phyloP scores from a whole-genome alignment of 2,329 filamentous ascomycete species.

The Phialophora tarda region DNA sequence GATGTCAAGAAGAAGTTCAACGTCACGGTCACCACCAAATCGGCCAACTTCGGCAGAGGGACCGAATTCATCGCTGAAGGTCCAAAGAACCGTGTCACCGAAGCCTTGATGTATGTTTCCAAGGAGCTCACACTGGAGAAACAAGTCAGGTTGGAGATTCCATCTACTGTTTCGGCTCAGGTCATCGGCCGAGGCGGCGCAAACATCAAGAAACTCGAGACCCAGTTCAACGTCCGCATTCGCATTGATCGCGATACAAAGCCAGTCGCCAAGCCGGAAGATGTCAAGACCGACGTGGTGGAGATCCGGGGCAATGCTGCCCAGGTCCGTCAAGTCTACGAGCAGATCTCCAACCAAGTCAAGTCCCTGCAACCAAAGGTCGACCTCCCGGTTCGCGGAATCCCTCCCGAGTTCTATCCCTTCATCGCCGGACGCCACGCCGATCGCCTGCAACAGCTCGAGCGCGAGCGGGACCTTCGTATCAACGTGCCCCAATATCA shows the following conservation, averaged over 20 bases:
- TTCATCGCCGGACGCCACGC: slow-evolving; percentile 87
- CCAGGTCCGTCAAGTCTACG: slow-evolving; percentile 80
- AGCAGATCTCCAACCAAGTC: slow-evolving; percentile 85
- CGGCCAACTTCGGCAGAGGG: slow-evolving; percentile 71
- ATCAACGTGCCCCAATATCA: slow-evolving; percentile 83
- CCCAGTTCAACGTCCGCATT: slow-evolving; percentile 86
- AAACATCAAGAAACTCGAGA: slow-evolving; percentile 87
- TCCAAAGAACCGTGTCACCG: slow-evolving; percentile 79
- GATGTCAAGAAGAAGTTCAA: slow-evolving; percentile 93
- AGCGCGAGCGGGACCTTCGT: slow-evolving; percentile 75
- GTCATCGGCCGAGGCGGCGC: slow-evolving; percentile 93
- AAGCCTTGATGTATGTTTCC: slow-evolving; percentile 87
- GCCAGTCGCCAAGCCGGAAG: slow-evolving; percentile 73
- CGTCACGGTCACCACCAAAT: slow-evolving; percentile 76
- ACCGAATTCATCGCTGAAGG: slow-evolving; percentile 85
- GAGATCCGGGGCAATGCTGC: slow-evolving; percentile 89
- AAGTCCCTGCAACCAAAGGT: slow-evolving; percentile 83
- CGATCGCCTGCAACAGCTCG: slow-evolving; percentile 68
- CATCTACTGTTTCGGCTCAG: slow-evolving; percentile 79
- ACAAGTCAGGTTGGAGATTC: slow-evolving; percentile 77
- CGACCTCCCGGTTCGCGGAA: slow-evolving; percentile 78
- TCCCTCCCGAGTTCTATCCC: slow-evolving; percentile 91
- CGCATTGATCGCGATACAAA: slow-evolving; percentile 72
- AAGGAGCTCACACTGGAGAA: slow-evolving; percentile 84
- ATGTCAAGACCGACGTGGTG: slow-evolving; percentile 79